Base-by-base conservation (phyloP, 805 yeast genomes). In the Myxozyma lipomycoides region DNA sequence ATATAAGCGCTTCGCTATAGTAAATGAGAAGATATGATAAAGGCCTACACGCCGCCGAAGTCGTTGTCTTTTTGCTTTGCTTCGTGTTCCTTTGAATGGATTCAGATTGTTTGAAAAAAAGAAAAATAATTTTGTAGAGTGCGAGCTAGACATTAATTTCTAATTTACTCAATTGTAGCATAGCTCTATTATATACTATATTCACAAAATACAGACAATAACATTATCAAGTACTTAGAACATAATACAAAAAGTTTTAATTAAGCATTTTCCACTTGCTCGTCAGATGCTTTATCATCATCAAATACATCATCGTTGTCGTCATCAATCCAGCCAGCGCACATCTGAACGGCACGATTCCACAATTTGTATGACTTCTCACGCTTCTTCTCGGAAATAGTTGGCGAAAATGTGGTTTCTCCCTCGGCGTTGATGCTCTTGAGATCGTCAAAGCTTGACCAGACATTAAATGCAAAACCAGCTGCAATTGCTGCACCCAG, bases 401-500 rank as follows among this genome's bases (percentile, higher is more conserved):
- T 40, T 39, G 65, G 52, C 39, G 40, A 30, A 45, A 62, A 64
- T 30, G 48, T 65, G 6, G 61, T 59, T 36, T 59, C 64, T 28
- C 66, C 67, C 35, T 55, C 62, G 17, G 63, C 56, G 38, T 58
- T 61, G 45, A 50, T 49, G 21, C 48, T 40, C 42, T 52, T 73
- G 40, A 86, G 84, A 52, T 89, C 96, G 46, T 78, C 83, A 55
- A 89, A 71, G 59, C 81, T 78, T 49, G 74, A 75, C 96, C 96
- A 90, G 42, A 88, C 67, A 40, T 73, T 70, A 50, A 86, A 77
- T 12, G 80, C 80, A 62, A 89, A 72, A 10, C 96, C 96, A 2
- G 98, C 95, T 25, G 96, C 96, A 59, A 91, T 85, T 3, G 97
- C 96, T 5, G 96, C 95, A 25, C 98, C 98, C 56, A 90, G 76